These are phyloP conservation scores for Berberis thunbergii DNA, from an alignment of 164 flowering plant species.

Conservation along the genomic window DNA sequence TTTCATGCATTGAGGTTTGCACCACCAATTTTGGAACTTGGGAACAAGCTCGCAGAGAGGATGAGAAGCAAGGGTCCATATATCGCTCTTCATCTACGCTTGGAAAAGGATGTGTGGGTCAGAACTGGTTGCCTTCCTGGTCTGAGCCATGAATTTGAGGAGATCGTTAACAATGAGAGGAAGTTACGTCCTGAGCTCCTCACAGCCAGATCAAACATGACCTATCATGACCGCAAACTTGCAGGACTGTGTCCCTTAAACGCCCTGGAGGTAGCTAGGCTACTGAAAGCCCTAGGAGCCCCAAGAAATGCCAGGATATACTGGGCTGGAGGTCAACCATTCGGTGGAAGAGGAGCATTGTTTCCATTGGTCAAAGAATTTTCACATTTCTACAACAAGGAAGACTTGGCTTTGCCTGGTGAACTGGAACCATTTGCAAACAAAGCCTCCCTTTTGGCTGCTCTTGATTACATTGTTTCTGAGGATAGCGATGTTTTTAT, in stretches of 20 bases:
- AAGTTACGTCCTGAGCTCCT: slow-evolving; percentile 28
- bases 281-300: slow-evolving; percentile 65
- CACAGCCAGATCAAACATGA: slow-evolving; percentile 44
- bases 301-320: slow-evolving; percentile 45
- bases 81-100: slow-evolving; percentile 56
- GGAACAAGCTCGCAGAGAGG: slow-evolving; percentile 50
- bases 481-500: slow-evolving; percentile 62
- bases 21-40: slow-evolving; percentile 47
- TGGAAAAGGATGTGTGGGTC: slow-evolving; percentile 78
- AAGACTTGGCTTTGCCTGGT: slow-evolving; percentile 36
- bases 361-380: slow-evolving; percentile 39
- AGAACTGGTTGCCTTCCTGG: slow-evolving; percentile 62
- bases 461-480: slow-evolving; percentile 74
- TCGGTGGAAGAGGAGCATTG: slow-evolving; percentile 51
- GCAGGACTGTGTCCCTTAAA: slow-evolving; percentile 63
- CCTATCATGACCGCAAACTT: slow-evolving; percentile 21
- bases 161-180: slow-evolving; percentile 17
- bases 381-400: slow-evolving; percentile 47
- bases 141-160: slow-evolving; percentile 29
- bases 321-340: slow-evolving; percentile 57
- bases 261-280: slow-evolving; percentile 39
- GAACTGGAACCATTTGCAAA: slow-evolving; percentile 47
- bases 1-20: slow-evolving; percentile 72
- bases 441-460: slow-evolving; percentile 51
- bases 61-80: slow-evolving; percentile 83